A percentile compares a stretch with the other conserved stretches of the same genome.
Evolutionary conservation across 2,329 filamentous ascomycete genomes (phyloP).

Genomic region (Penicillium sp.): DNA sequence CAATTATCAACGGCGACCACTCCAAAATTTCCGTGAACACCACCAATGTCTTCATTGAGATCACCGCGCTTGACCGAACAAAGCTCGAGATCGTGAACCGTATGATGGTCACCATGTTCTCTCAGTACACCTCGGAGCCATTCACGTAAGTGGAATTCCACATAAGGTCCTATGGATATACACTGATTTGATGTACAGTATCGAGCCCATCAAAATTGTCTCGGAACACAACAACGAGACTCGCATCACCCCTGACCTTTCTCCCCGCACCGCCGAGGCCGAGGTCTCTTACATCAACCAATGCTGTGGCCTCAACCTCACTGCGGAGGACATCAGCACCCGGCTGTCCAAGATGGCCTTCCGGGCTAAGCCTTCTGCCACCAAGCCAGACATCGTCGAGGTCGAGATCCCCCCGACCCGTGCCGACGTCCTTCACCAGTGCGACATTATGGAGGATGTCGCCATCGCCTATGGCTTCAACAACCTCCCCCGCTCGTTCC

Average conservation of each 20-base stretch:
- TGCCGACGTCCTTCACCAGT: constrained; percentile 92
- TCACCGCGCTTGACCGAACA: constrained; percentile 91
- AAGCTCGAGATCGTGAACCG: constrained; percentile 95
- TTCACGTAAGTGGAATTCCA: constrained; percentile 62
- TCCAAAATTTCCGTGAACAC: constrained; percentile 93
- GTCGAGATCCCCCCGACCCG: constrained; percentile 84
- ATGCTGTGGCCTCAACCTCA: constrained; percentile 79
- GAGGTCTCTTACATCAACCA: constrained; percentile 92
- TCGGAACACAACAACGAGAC: constrained; percentile 87
- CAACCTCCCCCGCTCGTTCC: constrained; percentile 82
- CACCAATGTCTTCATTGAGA: constrained; percentile 93
- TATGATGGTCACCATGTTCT: constrained; percentile 98
- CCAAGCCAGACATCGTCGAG: constrained; percentile 70
- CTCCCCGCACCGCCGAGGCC: constrained; percentile 73
- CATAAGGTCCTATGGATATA: background rate
- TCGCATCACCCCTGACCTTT: constrained; percentile 76
- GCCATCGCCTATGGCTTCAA: constrained; percentile 98
- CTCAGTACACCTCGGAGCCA: constrained; percentile 78
- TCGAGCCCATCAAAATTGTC: constrained; percentile 89
- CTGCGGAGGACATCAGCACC: constrained; percentile 71
- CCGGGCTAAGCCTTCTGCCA: constrained; percentile 70
- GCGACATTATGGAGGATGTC: constrained; percentile 98
- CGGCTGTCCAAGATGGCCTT: constrained; percentile 88
- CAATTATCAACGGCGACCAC: constrained; percentile 96
- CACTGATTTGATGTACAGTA: constrained; percentile 35